Conservation (phyloP, 257 asterid species). For the Solanum appendiculatum region DNA sequence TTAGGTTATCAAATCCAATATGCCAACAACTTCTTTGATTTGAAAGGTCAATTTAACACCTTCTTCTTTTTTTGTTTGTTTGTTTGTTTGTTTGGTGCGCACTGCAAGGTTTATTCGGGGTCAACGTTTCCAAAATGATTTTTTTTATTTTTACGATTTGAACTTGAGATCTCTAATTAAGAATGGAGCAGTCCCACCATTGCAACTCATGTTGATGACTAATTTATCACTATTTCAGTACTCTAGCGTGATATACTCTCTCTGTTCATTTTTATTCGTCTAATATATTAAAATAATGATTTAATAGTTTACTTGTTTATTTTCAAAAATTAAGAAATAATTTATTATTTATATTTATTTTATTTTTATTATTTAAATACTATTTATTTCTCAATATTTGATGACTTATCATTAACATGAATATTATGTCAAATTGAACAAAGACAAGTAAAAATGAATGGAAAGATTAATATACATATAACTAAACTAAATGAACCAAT, state of each 20-base stretch:
- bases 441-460: not conserved
- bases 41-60: not conserved
- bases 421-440: too few relatives aligned
- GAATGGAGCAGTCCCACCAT: fast-evolving
- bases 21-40: not conserved
- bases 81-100: too few relatives aligned
- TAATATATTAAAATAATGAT: too few relatives aligned
- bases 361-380: too few relatives aligned
- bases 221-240: not conserved
- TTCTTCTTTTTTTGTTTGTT: too few relatives aligned
- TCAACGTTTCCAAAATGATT: fast-evolving
- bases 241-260: not conserved
- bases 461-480: too few relatives aligned
- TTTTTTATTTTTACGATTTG: too few relatives aligned
- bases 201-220: fast-evolving
- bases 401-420: too few relatives aligned
- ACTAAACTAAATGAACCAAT: not conserved
- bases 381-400: too few relatives aligned
- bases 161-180: fast-evolving
- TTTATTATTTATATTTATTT: too few relatives aligned
- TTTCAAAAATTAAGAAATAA: too few relatives aligned
- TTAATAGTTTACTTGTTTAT: too few relatives aligned
- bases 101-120: fast-evolving
- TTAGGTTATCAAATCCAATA: not conserved
- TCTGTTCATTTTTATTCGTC: not conserved